Base-by-base conservation (phyloP, 2,329 filamentous ascomycete species). In the Torrubiella hemipterigena region DNA sequence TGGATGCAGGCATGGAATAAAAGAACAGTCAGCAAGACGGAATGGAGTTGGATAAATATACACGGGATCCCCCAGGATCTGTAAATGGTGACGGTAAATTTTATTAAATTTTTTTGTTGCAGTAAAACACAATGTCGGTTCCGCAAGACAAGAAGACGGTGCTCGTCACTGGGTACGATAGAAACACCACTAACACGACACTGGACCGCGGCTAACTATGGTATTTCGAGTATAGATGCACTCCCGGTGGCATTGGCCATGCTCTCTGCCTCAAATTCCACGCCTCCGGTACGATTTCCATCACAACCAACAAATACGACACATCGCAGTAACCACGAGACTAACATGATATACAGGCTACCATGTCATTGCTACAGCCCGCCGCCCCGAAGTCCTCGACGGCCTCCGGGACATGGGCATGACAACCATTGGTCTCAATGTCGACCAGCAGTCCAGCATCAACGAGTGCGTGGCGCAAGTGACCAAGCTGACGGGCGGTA, bases 301-400 rank as follows among this genome's bases (percentile, higher is more conserved):
- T 18, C 20, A 20, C 9, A 22, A 6, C 13, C 15, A 18, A 23
- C 28, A 22, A 12, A 13, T 18, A 17, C 20, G 18, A 11, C 29
- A 29, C 4, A 20, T 17, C 6, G 7, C 3, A 22, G 3, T 13
- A 21, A 4, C 24, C 23, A 23, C 15, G 5, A 11, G n/a, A 9
- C 14, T 16, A 17, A 6, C 13, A 14, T 7, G 19, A 51, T 52
- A n/a, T 45, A 0, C 27, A 68, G 65, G 65, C 27, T 49, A 66
- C 19, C 63, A 68, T 39, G 69, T 73, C 42, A 70, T 75, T 36
- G 69, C 69, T 1, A 70, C 69, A 2, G 69, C 69, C 11, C 66
- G 71, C 23, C 60, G 63, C 13, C 49, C 54, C 0, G 56, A 63
- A 23, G 61, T 70, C 10, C 54, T 73, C 33, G 42, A 51, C 22